Evolutionary conservation across 2,329 filamentous ascomycete genomes (phyloP).

Genomic region (Penicillium freii): DNA sequence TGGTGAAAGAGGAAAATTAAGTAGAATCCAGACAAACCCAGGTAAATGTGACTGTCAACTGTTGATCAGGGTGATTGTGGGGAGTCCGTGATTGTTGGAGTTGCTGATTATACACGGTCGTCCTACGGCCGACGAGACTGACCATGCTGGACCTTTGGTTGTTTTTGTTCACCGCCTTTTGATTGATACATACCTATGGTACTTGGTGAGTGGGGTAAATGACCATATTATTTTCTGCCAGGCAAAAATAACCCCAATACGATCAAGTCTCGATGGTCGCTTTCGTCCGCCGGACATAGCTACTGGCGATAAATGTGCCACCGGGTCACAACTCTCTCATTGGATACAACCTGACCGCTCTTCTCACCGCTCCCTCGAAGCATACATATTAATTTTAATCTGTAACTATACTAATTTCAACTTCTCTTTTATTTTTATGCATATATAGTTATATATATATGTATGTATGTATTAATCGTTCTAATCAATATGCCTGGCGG

Average conservation of each 20-base stretch:
- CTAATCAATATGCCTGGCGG: too few species aligned
- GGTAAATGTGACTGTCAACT: constrained; percentile 9
- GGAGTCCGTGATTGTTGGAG: constrained; percentile 21
- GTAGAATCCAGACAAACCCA: background rate
- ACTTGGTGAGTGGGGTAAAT: background rate
- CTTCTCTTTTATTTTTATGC: too few species aligned
- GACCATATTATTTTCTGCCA: background rate
- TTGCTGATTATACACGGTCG: constrained; percentile 8
- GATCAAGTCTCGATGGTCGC: background rate
- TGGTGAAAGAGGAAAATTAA: background rate
- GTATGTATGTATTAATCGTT: too few species aligned
- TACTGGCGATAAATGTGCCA: too few species aligned
- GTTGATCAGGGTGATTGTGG: constrained; percentile 20
- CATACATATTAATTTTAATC: too few species aligned
- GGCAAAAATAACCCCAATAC: background rate
- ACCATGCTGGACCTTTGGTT: background rate
- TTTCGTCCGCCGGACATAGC: background rate
- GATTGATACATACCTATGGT: background rate
- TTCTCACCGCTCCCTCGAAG: too few species aligned
- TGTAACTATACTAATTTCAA: too few species aligned
- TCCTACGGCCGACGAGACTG: background rate
- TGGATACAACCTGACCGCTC: too few species aligned
- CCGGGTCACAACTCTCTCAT: too few species aligned
- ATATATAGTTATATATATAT: too few species aligned
- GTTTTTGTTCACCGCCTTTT: background rate